A percentile compares a stretch with the other conserved stretches of the same genome.
Conservation (phyloP, 805 yeast genomes). For the Zygoascus biomembranicola region DNA sequence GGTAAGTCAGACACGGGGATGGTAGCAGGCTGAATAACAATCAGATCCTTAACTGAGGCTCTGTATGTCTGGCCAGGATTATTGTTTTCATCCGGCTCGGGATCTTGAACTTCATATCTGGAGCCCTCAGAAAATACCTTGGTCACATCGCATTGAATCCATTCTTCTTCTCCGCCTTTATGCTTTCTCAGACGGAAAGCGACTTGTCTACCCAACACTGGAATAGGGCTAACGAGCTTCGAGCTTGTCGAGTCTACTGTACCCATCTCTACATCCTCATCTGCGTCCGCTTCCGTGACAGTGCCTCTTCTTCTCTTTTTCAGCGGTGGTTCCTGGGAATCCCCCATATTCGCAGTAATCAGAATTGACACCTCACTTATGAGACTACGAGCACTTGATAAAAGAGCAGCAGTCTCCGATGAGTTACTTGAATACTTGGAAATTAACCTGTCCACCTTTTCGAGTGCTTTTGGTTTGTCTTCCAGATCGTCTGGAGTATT, state of each 20-base stretch:
- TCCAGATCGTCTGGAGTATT: not conserved
- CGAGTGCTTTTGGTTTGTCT: not conserved
- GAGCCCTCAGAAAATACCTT: slow-evolving; percentile 67
- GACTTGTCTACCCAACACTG: slow-evolving; percentile 66
- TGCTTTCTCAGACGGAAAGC: slow-evolving; percentile 64
- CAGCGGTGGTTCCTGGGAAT: not conserved
- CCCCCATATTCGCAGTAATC: not conserved
- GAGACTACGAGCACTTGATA: not conserved
- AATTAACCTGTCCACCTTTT: not conserved
- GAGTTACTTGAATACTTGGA: not conserved
- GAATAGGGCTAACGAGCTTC: not conserved
- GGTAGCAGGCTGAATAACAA: slow-evolving; percentile 46
- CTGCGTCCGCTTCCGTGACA: not conserved
- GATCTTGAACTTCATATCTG: slow-evolving; percentile 86
- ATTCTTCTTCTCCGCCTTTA: slow-evolving; percentile 70
- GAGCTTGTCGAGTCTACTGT: not conserved
- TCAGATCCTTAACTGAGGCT: slow-evolving; percentile 73
- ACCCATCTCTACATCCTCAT: not conserved
- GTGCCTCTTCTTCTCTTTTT: slow-evolving; percentile 8
- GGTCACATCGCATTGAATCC: slow-evolving; percentile 93
- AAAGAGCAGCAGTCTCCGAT: not conserved
- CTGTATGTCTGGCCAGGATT: slow-evolving; percentile 81
- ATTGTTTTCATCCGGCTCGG: slow-evolving; percentile 92
- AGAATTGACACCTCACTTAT: not conserved
- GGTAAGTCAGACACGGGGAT: slow-evolving; percentile 16